Conservation (phyloP, 768 basidiomycete species). For the Sistotremastrum niveocremeum region DNA sequence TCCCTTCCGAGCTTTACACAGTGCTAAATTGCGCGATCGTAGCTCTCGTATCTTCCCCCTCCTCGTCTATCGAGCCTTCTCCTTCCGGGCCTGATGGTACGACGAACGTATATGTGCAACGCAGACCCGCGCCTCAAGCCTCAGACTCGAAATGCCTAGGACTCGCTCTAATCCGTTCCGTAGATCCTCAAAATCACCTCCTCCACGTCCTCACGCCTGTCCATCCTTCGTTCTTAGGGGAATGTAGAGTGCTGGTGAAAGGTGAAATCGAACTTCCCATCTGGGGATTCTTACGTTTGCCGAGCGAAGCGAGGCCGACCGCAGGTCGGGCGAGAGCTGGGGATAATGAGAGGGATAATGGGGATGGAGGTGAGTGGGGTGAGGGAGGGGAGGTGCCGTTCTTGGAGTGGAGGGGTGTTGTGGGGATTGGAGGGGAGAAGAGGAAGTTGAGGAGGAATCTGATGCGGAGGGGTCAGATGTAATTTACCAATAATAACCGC, state of each 20-base stretch:
- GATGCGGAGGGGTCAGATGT: conserved; percentile 72
- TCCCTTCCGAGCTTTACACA: conserved; percentile 47
- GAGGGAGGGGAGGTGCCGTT: conserved; percentile 55
- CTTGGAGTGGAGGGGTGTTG: conserved; percentile 61
- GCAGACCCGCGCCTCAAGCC: conserved; percentile 40
- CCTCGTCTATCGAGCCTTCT: conserved; percentile 24
- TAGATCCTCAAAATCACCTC: conserved; percentile 24
- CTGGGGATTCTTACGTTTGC: conserved; percentile 76
- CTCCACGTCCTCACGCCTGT: conserved; percentile 79
- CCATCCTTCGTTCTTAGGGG: conserved; percentile 31
- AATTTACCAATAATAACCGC: conserved; percentile 1
- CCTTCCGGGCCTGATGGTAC: neutral
- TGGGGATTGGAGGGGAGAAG: conserved; percentile 59
- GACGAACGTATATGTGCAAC: conserved; percentile 37
- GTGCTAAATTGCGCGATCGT: conserved; percentile 77
- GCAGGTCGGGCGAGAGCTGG: neutral
- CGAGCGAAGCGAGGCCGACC: conserved; percentile 14
- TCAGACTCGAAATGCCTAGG: conserved; percentile 53
- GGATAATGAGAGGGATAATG: conserved; percentile 16
- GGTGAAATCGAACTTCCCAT: conserved; percentile 83
- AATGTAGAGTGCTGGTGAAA: conserved; percentile 44
- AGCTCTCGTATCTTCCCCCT: conserved; percentile 47
- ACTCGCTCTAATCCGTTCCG: conserved; percentile 58
- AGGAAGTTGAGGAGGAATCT: conserved; percentile 71
- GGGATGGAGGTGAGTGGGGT: conserved; percentile 36